Evolutionary conservation across 2,329 filamentous ascomycete species (phyloP).

Genomic region (Fusarium sp.): DNA sequence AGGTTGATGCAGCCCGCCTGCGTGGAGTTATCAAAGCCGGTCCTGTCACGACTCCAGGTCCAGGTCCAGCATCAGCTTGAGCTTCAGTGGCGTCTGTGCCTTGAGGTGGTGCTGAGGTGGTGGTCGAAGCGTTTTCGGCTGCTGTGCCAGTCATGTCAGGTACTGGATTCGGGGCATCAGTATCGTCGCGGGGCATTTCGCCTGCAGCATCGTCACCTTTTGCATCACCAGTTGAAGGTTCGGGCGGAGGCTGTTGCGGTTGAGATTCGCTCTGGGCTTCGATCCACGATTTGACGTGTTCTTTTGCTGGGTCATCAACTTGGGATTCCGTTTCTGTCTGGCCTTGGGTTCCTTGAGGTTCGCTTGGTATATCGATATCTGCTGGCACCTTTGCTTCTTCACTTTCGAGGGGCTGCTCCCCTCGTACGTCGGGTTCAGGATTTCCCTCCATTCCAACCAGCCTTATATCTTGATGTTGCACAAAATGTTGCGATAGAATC

Average conservation of each 20-base stretch:
- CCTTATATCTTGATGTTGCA: constrained; percentile 18
- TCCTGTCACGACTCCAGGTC: constrained; percentile 18
- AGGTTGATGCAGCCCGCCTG: constrained; percentile 38
- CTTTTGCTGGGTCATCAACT: constrained; percentile 21
- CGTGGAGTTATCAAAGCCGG: constrained; percentile 39
- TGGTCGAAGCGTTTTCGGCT: constrained; percentile 28
- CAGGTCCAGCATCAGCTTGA: constrained; percentile 9
- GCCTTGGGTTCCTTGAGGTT: constrained; percentile 16
- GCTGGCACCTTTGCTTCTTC: constrained; percentile 8
- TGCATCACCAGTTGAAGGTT: constrained; percentile 22
- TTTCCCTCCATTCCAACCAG: constrained; percentile 46
- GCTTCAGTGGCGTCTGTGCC: constrained; percentile 11
- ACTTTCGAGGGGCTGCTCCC: constrained; percentile 12
- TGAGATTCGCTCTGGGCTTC: constrained; percentile 30
- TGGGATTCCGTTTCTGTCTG: constrained; percentile 7
- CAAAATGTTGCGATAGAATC: constrained; percentile 6
- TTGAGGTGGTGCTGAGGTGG: constrained; percentile 18
- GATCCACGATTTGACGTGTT: constrained; percentile 37
- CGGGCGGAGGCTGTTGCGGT: constrained; percentile 25
- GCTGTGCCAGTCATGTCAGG: constrained; percentile 22
- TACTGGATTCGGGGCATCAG: constrained; percentile 22
- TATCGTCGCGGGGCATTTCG: constrained; percentile 33
- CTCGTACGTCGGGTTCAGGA: constrained; percentile 32
- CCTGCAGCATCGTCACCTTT: constrained; percentile 28
- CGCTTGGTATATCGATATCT: constrained; percentile 12